These are phyloP conservation scores for Adansonia madagascariensis DNA, from an alignment of 441 rosid genomes.

Conservation along the genomic window DNA sequence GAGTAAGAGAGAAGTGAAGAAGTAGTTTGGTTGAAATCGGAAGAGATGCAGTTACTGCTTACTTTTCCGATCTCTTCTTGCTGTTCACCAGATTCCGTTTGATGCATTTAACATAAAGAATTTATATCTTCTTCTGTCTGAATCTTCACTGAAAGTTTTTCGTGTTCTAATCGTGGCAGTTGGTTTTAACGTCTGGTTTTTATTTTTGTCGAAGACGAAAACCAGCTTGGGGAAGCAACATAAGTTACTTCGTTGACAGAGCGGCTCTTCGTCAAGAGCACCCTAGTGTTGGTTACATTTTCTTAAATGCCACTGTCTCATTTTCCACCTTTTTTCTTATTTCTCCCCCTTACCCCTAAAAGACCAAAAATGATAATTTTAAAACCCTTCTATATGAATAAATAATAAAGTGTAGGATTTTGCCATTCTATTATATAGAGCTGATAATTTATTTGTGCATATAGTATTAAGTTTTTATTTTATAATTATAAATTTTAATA, in stretches of 20 bases:
- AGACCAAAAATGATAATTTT: background rate
- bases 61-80: slow-evolving; percentile 50
- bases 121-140: slow-evolving; percentile 10
- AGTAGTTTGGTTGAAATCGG: slow-evolving; percentile 36
- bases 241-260: too few species aligned
- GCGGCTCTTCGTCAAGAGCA: background rate
- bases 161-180: background rate
- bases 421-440: too few species aligned
- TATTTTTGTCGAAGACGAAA: background rate
- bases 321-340: background rate
- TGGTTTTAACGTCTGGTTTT: slow-evolving; percentile 23
- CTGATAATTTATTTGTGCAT: too few species aligned
- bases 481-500: too few species aligned
- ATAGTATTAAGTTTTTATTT: too few species aligned
- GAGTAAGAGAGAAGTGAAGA: slow-evolving; percentile 28
- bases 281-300: background rate
- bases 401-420: too few species aligned
- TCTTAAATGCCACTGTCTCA: slow-evolving; percentile 28
- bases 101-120: slow-evolving; percentile 57
- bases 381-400: too few species aligned
- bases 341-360: background rate
- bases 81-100: slow-evolving; percentile 43
- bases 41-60: slow-evolving; percentile 36
- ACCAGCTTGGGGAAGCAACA: background rate
- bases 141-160: slow-evolving; percentile 15